phyloP scores from a whole-genome alignment of 371 early-diverging fungal genomes.

The Mortierella sp. region DNA sequence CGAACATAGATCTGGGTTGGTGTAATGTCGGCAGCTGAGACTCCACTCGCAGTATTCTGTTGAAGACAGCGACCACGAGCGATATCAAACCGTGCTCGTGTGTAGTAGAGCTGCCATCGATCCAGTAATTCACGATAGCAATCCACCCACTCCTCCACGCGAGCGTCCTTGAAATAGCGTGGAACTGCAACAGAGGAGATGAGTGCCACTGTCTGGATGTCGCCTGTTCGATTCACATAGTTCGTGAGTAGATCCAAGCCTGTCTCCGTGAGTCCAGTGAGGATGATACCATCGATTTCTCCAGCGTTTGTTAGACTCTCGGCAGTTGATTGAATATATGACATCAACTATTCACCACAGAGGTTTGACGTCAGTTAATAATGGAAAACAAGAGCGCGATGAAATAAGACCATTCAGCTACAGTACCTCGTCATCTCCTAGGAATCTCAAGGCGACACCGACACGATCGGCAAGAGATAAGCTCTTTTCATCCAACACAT shows the following conservation, averaged over 20 bases:
- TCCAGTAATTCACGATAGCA: constrained; percentile 91
- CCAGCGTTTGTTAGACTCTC: constrained; percentile 65
- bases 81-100: constrained; percentile 90
- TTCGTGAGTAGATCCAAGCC: constrained; percentile 77
- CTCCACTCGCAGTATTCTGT: constrained; percentile 50
- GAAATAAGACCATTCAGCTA: not conserved
- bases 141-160: constrained; percentile 85
- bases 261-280: constrained; percentile 76
- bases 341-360: constrained; percentile 56
- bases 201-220: constrained; percentile 90
- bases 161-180: constrained; percentile 66
- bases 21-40: constrained; percentile 65
- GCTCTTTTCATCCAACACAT: constrained; percentile 65
- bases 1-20: constrained; percentile 89
- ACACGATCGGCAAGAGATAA: constrained; percentile 79
- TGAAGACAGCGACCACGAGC: constrained; percentile 72
- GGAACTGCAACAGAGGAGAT: constrained; percentile 72
- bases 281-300: constrained; percentile 76
- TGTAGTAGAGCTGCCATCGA: constrained; percentile 87
- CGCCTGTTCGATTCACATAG: constrained; percentile 88
- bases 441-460: constrained; percentile 79
- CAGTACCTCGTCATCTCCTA: constrained; percentile 75
- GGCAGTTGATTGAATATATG: constrained; percentile 62
- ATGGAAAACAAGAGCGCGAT: not conserved
- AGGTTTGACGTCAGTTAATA: not conserved